A percentile compares a stretch with the other conserved stretches of the same genome.
These are phyloP conservation scores for Psilocybe mexicana DNA, from an alignment of 1,284 basidiomycete genomes.

Conservation along the genomic window DNA sequence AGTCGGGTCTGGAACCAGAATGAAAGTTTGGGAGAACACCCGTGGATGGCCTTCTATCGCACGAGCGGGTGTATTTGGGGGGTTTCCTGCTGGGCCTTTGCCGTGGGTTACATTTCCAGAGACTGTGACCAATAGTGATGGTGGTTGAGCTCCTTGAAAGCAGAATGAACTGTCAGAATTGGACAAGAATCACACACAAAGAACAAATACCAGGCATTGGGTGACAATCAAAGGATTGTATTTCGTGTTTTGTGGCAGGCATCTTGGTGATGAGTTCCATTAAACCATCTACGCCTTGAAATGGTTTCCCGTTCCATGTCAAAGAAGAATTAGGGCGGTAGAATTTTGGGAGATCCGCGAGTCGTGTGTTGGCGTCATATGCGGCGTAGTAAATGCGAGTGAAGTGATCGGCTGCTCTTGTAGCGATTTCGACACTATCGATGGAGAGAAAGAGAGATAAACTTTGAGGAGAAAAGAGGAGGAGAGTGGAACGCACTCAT, in stretches of 20 bases:
- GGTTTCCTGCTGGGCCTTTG: conserved; percentile 54
- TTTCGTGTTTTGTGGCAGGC: conserved; percentile 76
- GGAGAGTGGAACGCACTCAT: conserved; percentile 35
- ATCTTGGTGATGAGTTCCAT: conserved; percentile 65
- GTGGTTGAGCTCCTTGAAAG: conserved; percentile 64
- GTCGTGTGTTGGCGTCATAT: conserved; percentile 73
- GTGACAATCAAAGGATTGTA: conserved; percentile 86
- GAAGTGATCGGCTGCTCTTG: conserved; percentile 77
- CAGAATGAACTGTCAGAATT: not conserved
- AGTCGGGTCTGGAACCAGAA: conserved; percentile 74
- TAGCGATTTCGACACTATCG: conserved; percentile 76
- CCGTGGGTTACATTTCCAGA: conserved; percentile 80
- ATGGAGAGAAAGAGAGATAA: conserved; percentile 19
- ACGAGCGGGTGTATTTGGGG: conserved; percentile 48
- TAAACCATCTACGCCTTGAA: conserved; percentile 68
- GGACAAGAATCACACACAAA: not conserved
- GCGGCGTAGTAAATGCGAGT: conserved; percentile 75
- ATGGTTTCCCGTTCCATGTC: conserved; percentile 85
- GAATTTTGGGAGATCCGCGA: conserved; percentile 71
- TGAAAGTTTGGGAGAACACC: conserved; percentile 84
- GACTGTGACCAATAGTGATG: conserved; percentile 75
- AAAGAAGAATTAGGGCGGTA: conserved; percentile 75
- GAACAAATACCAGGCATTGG: conserved; percentile 71
- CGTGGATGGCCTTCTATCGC: conserved; percentile 75
- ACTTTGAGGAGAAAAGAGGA: conserved; percentile 23